Base-by-base conservation (phyloP, 2,329 filamentous ascomycete genomes). In the Pseudonectria buxi region DNA sequence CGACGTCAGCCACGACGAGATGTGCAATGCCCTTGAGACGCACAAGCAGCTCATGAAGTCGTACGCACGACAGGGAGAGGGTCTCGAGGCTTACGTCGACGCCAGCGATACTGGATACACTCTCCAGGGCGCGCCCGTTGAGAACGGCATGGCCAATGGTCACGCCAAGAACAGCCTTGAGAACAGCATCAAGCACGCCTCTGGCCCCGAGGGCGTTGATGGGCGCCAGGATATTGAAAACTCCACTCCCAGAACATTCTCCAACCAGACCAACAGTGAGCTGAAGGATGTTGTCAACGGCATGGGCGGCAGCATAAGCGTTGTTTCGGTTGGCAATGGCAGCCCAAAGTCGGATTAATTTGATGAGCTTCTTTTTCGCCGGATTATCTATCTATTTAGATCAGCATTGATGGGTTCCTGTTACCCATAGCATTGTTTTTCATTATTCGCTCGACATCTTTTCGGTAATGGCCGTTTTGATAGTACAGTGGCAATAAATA, bases 71-170 rank as follows among this genome's bases (percentile, higher is more conserved):
- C 57, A 73, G 24, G 82, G 82, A 14, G 76, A 70, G 28, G 81
- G 82, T 16, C 41, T 86, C 1, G 81, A 86, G 45, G 79, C 81
- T 0, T 84, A 73, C 39, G 81, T 85, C 7, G 82, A 86, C 51
- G 64, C 73, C 2, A 78, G 73, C 39, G 82, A 86, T 47, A 86
- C 79, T 30, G 81, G 81, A 0, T 72, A 73, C 40, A 62, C 61
- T 0, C 41, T 67, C 10, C 53, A 64, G n/a, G 57, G 50, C 2
- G 35, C 37, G 1, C 46, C 49, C 0, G 44, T 54, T 1, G 50
- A 53, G 42, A 30, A 49, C 12, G 41, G 39, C 2, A 25, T 30
- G 3, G 11, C 36, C 2, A 30, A 41, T 6, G 25, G 33, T 1
- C 10, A 45, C 6, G 10, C 31, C 4, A 24, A 42, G 26, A 44